These are phyloP conservation scores for Acanthamoeba sp. DNA, from an alignment of 208 protist genomes.

Conservation along the genomic window DNA sequence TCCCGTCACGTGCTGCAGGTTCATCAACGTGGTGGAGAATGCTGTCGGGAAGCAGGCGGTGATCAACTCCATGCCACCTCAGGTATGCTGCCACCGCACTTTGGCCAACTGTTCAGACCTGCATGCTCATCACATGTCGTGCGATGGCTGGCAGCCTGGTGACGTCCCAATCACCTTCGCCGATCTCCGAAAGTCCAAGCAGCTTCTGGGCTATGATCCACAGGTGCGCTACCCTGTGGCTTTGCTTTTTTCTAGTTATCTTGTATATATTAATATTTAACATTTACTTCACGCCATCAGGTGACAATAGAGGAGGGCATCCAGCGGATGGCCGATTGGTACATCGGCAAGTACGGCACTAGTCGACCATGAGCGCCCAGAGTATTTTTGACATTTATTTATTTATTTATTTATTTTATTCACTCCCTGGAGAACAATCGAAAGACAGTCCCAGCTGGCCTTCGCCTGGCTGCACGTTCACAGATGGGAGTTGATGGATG, in stretches of 20 bases:
- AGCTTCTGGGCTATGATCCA: conserved; percentile 51
- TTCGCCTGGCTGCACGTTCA: no score
- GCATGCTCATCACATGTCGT: neutral
- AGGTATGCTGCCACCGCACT: neutral
- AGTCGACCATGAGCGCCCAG: neutral
- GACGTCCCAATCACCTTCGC: conserved; percentile 73
- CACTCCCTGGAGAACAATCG: no score
- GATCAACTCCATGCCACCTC: conserved; percentile 21
- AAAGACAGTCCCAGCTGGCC: no score
- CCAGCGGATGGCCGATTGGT: conserved; percentile 42
- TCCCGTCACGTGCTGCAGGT: neutral
- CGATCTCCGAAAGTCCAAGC: conserved; percentile 48
- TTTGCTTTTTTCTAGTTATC: neutral
- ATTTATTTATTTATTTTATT: no score
- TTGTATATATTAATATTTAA: neutral
- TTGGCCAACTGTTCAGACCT: neutral
- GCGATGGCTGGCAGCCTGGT: conserved; percentile 41
- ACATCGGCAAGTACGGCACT: conserved; percentile 34
- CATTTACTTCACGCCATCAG: no score
- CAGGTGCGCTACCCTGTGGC: conserved; percentile 28
- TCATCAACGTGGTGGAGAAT: conserved; percentile 66
- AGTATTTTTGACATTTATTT: neutral
- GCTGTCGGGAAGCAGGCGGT: conserved; percentile 49
- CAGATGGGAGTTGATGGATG: no score
- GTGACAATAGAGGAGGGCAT: conserved; percentile 46